These are phyloP conservation scores for Alternaria alternata DNA, from an alignment of 2,329 filamentous ascomycete species.

Conservation along the genomic window DNA sequence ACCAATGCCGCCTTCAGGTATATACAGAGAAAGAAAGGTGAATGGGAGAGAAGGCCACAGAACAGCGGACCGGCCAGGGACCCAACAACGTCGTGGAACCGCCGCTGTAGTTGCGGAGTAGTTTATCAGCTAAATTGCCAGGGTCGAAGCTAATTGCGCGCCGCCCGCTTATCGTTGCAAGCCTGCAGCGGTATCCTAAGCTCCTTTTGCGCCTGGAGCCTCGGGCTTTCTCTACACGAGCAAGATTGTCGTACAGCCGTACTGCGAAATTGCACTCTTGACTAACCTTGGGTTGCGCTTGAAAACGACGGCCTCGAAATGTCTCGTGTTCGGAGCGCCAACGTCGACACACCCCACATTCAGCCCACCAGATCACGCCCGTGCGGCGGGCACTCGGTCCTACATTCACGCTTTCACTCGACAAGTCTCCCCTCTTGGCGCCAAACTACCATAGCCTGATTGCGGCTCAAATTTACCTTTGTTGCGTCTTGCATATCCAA, in stretches of 20 bases:
- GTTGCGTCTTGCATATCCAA: neutral
- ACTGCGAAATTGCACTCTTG: constrained; percentile 10
- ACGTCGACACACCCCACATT: constrained; percentile 16
- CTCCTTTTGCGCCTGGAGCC: neutral
- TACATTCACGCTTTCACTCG: constrained; percentile 6
- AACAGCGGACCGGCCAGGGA: constrained; percentile 5
- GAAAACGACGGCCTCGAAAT: neutral
- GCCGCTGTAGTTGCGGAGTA: constrained; percentile 19
- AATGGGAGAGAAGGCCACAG: constrained; percentile 2
- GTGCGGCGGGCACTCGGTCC: constrained; percentile 5
- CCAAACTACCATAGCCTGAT: neutral
- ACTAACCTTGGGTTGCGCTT: neutral
- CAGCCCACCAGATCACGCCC: constrained; percentile 8
- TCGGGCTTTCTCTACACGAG: constrained; percentile 3
- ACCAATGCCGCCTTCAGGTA: constrained; percentile 10
- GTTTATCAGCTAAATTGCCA: constrained; percentile 13
- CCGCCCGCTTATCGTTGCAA: constrained; percentile 7
- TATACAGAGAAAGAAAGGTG: neutral
- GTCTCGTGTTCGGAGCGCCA: constrained; percentile 19
- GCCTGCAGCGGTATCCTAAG: constrained; percentile 9
- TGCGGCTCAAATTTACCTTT: neutral
- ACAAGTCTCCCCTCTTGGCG: neutral
- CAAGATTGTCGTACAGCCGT: neutral
- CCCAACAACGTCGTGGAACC: constrained; percentile 12
- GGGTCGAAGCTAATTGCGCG: constrained; percentile 20